These are phyloP conservation scores for Lachancea lanzarotensis DNA, from an alignment of 805 yeast species.

Conservation along the genomic window DNA sequence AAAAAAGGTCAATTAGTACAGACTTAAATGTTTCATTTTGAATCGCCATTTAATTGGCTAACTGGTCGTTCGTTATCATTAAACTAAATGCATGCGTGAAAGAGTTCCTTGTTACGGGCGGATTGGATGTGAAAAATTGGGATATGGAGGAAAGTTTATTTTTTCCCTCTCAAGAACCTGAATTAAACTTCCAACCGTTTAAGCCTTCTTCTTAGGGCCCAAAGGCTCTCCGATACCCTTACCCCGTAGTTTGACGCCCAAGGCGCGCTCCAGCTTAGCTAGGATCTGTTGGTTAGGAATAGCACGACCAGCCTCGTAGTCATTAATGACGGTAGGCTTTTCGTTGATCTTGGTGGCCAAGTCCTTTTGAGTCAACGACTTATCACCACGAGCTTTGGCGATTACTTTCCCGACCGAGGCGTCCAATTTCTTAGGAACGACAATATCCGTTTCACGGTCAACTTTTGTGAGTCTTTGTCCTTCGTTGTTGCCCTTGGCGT, in stretches of 20 bases:
- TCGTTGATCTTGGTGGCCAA: constrained; percentile 93
- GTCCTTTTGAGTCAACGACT: constrained; percentile 89
- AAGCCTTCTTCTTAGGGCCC: constrained; percentile 35
- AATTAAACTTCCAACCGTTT: too few relatives aligned
- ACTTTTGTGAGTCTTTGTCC: constrained; percentile 93
- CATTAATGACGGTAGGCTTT: constrained; percentile 91
- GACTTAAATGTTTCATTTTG: too few relatives aligned
- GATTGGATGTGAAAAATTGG: not conserved
- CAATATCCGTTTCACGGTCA: constrained; percentile 90
- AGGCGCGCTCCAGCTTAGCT: constrained; percentile 85
- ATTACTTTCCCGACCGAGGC: constrained; percentile 82
- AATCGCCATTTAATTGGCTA: too few relatives aligned
- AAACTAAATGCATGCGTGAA: too few relatives aligned
- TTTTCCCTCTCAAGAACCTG: too few relatives aligned
- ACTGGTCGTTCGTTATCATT: too few relatives aligned
- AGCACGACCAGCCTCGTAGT: constrained; percentile 95
- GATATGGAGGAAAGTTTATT: not conserved
- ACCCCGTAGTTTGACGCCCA: constrained; percentile 94
- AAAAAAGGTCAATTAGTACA: too few relatives aligned
- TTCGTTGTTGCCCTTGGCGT: constrained; percentile 67
- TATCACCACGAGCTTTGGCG: constrained; percentile 77
- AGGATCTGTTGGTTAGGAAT: constrained; percentile 93
- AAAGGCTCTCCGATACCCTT: constrained; percentile 91
- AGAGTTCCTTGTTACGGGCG: too few relatives aligned
- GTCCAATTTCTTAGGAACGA: constrained; percentile 85